These are phyloP conservation scores for Coelastrella sp. DNA, from an alignment of 139 green algal species.

Conservation along the genomic window DNA sequence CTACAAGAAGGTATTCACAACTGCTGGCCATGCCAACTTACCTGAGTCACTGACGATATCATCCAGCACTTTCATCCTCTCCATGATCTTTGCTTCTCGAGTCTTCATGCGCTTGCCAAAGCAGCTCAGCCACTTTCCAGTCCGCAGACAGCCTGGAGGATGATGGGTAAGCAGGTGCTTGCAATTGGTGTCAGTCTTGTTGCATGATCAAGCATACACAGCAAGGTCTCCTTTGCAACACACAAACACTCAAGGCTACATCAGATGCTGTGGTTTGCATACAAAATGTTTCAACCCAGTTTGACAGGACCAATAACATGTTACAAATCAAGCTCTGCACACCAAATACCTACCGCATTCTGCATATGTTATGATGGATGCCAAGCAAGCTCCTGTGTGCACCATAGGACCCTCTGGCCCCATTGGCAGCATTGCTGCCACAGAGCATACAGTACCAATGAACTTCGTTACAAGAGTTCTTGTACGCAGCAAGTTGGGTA, in stretches of 20 bases:
- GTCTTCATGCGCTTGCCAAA: slow-evolving; percentile 43
- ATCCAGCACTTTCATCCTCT: slow-evolving; percentile 68
- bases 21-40: too few relatives aligned
- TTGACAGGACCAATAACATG: too few relatives aligned
- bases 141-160: slow-evolving; percentile 25
- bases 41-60: slow-evolving; percentile 69
- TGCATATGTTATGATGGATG: slow-evolving; percentile 74
- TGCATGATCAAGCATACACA: too few relatives aligned
- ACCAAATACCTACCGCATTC: slow-evolving; percentile 77
- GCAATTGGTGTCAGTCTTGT: too few relatives aligned
- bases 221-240: too few relatives aligned
- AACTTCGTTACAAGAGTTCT: slow-evolving; percentile 79
- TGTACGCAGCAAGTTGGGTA: slow-evolving; percentile 77
- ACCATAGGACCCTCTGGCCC: slow-evolving; percentile 92
- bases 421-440: slow-evolving; percentile 66
- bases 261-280: not conserved
- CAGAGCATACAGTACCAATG: slow-evolving; percentile 68
- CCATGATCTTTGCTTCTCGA: slow-evolving; percentile 44
- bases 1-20: too few relatives aligned
- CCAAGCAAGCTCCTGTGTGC: slow-evolving; percentile 89
- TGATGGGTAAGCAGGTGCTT: too few relatives aligned
- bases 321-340: too few relatives aligned
- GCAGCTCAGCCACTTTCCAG: slow-evolving; percentile 44
- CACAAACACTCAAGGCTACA: too few relatives aligned
- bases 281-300: too few relatives aligned